Conservation (phyloP, 768 basidiomycete species). For the Inosperma sp. region DNA sequence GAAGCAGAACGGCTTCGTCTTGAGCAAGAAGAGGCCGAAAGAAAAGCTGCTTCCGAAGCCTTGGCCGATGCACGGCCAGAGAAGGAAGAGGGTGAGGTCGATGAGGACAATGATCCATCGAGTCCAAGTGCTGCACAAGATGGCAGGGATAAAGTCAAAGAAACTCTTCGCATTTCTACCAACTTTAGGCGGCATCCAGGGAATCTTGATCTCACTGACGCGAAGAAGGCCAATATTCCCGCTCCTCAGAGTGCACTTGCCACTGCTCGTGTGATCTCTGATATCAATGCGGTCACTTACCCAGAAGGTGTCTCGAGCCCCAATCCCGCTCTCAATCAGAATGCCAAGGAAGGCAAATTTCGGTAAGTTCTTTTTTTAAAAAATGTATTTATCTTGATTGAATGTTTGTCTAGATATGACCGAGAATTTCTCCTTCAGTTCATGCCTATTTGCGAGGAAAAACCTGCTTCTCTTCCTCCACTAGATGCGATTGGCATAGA, state of each 20-base stretch:
- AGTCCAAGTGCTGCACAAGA: constrained; percentile 36
- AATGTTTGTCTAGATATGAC: constrained; percentile 64
- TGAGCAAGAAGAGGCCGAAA: constrained; percentile 43
- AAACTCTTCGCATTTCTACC: constrained; percentile 63
- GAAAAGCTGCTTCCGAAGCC: constrained; percentile 31
- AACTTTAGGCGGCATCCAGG: constrained; percentile 59
- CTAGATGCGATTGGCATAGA: constrained; percentile 91
- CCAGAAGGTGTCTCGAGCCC: constrained; percentile 80
- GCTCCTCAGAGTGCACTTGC: constrained; percentile 62
- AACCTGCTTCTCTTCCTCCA: constrained; percentile 84
- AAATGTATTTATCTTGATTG: not conserved
- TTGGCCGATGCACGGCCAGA: constrained; percentile 15
- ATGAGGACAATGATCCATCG: constrained; percentile 25
- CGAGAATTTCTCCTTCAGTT: constrained; percentile 97
- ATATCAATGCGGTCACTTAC: constrained; percentile 72
- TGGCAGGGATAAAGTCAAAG: constrained; percentile 45
- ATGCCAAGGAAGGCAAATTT: constrained; percentile 84
- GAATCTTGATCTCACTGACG: constrained; percentile 61
- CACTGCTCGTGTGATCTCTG: constrained; percentile 80
- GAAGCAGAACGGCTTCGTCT: constrained; percentile 35
- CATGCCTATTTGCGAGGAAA: constrained; percentile 91
- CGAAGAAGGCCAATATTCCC: constrained; percentile 39
- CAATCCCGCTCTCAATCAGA: constrained; percentile 75
- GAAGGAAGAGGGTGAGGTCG: constrained; percentile 22
- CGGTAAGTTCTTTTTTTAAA: constrained; percentile 41